Evolutionary conservation across 2,329 filamentous ascomycete species (phyloP), one percentile per base, ranked within the genome.

Genomic region (Aureobasidium sp.): DNA sequence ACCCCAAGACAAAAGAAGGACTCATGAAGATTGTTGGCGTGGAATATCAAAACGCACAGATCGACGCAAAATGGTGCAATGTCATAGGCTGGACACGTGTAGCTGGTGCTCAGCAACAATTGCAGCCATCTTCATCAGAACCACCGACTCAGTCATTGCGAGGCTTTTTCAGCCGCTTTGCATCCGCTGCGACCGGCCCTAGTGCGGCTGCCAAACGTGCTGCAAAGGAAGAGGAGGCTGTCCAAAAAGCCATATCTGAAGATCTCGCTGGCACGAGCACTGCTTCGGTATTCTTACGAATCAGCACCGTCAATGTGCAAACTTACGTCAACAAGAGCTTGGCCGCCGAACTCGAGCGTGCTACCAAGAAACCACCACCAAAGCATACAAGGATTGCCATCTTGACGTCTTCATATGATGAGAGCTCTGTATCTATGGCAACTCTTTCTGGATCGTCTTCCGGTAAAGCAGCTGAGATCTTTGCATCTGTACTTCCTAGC

Each of bases 291-390:
- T 97, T 96, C 72, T 79, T 99, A 22, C 84, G 91, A 53, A 89
- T 96, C 22, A 96, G 89, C 51, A 92, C 91, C 9, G 92, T 93
- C 34, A 84, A 84, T 49, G 86, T 97, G 36, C 83, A 85, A 68
- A 96, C 92, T 0, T 89, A 84, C 51, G 86, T 97, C 0, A 80
- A 84, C 22, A 77, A 83, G 34, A 84, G 81, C 42, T 91, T 97
- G 68, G 86, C 91, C 2, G 82, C 87, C 1, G 95, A 99, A 72
- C 83, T 99, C 12, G 91, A 97, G 76, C 85, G 95, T 64, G 94
- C 95, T 17, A 99, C 95, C 0, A 97, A 97, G 76, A 99, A 99
- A 71, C 90, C 92, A 2, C 94, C 95, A 0, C 94, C 94, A 0
- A 96, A 91, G 72, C 83, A 83, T 12, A 95, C 94, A 0, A 90